Base-by-base conservation (phyloP, 148 eudicot species). In the Diospyros kaki region DNA sequence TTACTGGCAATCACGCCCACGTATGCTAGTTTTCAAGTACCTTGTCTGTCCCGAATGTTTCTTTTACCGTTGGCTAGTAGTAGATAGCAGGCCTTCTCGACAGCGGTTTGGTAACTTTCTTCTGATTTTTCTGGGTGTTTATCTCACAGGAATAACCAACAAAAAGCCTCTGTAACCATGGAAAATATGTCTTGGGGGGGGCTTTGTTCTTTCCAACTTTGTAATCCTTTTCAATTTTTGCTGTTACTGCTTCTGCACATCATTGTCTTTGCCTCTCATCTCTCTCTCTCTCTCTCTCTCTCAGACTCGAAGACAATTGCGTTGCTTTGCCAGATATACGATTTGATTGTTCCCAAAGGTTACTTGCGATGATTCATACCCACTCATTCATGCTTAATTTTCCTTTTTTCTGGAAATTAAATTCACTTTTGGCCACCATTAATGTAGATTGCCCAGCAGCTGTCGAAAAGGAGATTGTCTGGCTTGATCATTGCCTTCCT, bases 201-300 rank as follows among this genome's bases (percentile, higher is more conserved):
- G 55, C 70, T 70, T 7, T 51, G 63, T 50, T 61, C 64, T 61
- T 61, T 68, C 18, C 59, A 9, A 58, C 66, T 54, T 9, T 75
- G 39, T 53, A 50, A 15, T 9, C 45, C 28, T 4, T 54, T 39
- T 67, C 52, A 0, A 28, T 28, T 28, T 28, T 28, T 28, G 28
- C 51, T 9, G 40, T 50, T 41, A 54, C 4, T 14, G n/a, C 17
- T 48, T 48, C 39, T 66, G 28, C 62, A 72, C 56, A 2, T 15
- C 55, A 48, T 1, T 60, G 41, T 60, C 58, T 14, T 50, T 55
- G 9, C 40, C 75, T 77, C 71, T 77, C 44, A 70, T 77, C 53
- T 39, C 71, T 44, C 70, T 51, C 10, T 39, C 13, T 64, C 63
- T 66, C 66, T 76, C 58, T 11, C n/a, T 68, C 72, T 63, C 58